These are phyloP conservation scores for Ricinus communis DNA, from an alignment of 345 rosid genomes.

Conservation along the genomic window DNA sequence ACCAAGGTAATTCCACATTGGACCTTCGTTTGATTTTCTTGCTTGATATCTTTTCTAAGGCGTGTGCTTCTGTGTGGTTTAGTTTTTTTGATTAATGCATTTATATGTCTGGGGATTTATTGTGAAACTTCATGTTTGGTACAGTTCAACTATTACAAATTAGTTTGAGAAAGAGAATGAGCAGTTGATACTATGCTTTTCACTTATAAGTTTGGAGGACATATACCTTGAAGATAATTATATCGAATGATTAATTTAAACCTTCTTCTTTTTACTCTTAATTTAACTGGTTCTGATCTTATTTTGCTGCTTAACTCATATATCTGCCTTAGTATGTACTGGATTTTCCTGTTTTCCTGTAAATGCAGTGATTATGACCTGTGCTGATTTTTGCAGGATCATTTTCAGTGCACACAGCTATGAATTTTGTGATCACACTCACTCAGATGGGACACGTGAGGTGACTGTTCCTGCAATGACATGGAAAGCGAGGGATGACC, in stretches of 20 bases:
- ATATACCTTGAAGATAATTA: not conserved
- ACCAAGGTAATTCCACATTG: slow-evolving; percentile 44
- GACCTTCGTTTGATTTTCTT: not conserved
- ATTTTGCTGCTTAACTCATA: not conserved
- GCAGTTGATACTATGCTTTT: not conserved
- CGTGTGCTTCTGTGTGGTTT: not conserved
- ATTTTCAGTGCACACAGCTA: slow-evolving; percentile 52
- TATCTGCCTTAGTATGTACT: not conserved
- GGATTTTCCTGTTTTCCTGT: not conserved
- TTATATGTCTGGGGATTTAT: not conserved
- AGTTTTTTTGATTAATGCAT: not conserved
- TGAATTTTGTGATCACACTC: slow-evolving; percentile 50
- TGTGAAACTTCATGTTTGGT: not conserved
- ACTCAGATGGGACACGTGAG: slow-evolving; percentile 60
- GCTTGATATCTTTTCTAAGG: not conserved
- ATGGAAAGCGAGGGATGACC: slow-evolving; percentile 56
- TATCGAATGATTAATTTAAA: not conserved
- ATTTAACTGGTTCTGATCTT: not conserved
- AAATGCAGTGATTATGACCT: not conserved
- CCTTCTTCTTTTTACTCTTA: not conserved
- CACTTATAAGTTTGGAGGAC: not conserved
- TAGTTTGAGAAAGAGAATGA: not conserved
- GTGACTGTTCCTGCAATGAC: slow-evolving; percentile 56
- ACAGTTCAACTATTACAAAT: not conserved
- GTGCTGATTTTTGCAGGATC: slow-evolving; percentile 34